Percentiles rank a stretch among this genome's conserved stretches.
Conservation (phyloP, 495 filamentous ascomycete species). For the Penicillium parvum region DNA sequence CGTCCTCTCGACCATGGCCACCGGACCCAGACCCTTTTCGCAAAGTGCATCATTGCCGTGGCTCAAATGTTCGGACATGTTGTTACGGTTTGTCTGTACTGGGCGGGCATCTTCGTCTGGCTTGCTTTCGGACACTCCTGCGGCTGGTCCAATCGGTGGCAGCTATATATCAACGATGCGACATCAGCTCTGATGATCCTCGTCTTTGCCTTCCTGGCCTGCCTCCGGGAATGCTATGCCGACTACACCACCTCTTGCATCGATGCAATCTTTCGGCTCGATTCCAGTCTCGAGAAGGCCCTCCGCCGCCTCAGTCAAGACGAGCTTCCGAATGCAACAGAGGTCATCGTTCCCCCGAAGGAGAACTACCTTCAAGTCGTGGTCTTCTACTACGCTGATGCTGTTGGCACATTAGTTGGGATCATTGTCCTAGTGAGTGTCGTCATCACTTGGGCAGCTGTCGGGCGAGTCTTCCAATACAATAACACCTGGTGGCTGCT, state of each 20-base stretch:
- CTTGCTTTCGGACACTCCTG: conserved; percentile 26
- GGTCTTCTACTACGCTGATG: conserved; percentile 33
- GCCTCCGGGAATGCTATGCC: conserved; percentile 33
- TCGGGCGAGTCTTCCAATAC: conserved; percentile 28
- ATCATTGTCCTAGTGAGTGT: conserved; percentile 27
- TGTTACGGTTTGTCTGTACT: conserved; percentile 25
- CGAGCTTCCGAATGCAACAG: conserved; percentile 15
- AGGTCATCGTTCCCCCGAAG: conserved; percentile 22
- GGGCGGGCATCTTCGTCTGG: conserved; percentile 35
- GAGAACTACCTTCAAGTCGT: conserved; percentile 20
- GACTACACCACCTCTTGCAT: conserved; percentile 26
- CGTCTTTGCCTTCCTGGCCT: conserved; percentile 35
- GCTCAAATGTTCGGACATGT: conserved; percentile 27
- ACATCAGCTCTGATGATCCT: conserved; percentile 34
- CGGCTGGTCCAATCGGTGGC: conserved; percentile 30
- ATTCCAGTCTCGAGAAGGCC: conserved; percentile 30
- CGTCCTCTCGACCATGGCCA: conserved; percentile 10
- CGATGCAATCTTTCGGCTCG: conserved; percentile 30
- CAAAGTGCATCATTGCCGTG: conserved; percentile 13
- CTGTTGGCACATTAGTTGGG: conserved; percentile 33
- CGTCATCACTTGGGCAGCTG: conserved; percentile 26
- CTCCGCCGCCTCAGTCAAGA: conserved; percentile 27
- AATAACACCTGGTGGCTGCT: conserved; percentile 38
- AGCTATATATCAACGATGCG: conserved; percentile 38
- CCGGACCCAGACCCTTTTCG: conserved; percentile 15